phyloP scores from a whole-genome alignment of 2,329 filamentous ascomycete species.

The Zymoseptoria crescenta region DNA sequence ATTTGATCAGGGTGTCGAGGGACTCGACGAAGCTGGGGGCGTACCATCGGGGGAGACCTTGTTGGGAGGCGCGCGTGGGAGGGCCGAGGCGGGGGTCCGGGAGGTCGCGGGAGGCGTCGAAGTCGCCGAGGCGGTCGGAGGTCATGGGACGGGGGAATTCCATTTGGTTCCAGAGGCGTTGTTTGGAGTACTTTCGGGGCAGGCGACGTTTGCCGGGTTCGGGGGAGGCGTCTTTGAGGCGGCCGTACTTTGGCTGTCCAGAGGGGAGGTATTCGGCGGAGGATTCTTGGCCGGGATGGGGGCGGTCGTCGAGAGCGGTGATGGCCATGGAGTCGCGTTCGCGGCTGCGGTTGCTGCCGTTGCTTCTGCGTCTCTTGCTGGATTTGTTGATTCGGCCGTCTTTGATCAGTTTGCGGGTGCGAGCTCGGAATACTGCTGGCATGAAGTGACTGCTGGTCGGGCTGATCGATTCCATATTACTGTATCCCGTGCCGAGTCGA shows the following conservation, averaged over 20 bases:
- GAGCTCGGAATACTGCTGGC: conserved; percentile 29
- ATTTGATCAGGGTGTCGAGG: conserved; percentile 26
- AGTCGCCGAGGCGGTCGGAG: conserved; percentile 23
- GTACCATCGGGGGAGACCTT: conserved; percentile 25
- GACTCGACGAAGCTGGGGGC: conserved; percentile 30
- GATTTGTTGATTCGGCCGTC: conserved; percentile 13
- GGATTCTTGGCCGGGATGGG: conserved; percentile 2
- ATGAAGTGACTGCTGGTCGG: conserved; percentile 29
- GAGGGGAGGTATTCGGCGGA: conserved; percentile 20
- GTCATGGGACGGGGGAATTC: conserved; percentile 28
- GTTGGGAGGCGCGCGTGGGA: conserved; percentile 16
- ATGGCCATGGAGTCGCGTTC: conserved; percentile 24
- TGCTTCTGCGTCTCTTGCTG: conserved; percentile 15
- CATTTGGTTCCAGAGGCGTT: conserved; percentile 27
- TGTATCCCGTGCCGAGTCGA: conserved; percentile 25
- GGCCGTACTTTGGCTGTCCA: conserved; percentile 24
- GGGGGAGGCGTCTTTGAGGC: conserved; percentile 18
- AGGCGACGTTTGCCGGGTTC: conserved; percentile 11
- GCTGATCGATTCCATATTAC: conserved; percentile 17
- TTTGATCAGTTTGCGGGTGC: conserved; percentile 20
- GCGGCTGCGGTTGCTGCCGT: conserved; percentile 6
- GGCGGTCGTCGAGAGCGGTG: conserved; percentile 8
- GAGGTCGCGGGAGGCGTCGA: conserved; percentile 6
- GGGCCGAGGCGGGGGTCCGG: conserved; percentile 24
- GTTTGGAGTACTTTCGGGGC: conserved; percentile 25